A percentile compares a stretch with the other conserved stretches of the same genome.
phyloP scores from a whole-genome alignment of 2,329 filamentous ascomycete genomes.

The Albophoma yamanashiensis region DNA sequence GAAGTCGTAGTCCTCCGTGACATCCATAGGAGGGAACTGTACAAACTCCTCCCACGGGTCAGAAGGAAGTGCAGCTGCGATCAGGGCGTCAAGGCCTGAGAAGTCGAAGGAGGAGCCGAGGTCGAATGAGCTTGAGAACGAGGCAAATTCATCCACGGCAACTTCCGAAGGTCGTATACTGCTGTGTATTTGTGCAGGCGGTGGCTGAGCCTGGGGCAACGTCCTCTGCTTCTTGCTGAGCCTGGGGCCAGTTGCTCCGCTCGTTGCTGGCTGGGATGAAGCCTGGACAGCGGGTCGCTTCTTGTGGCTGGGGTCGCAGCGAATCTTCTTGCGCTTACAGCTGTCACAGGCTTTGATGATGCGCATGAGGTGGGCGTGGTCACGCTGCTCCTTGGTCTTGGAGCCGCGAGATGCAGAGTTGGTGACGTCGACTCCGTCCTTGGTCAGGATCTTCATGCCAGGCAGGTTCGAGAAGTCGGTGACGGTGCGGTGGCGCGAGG shows the following conservation, averaged over 20 bases:
- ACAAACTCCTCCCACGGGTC: constrained; percentile 37
- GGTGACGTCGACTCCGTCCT: constrained; percentile 52
- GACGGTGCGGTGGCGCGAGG: constrained; percentile 15
- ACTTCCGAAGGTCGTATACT: constrained; percentile 2
- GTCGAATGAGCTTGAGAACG: constrained; percentile 3
- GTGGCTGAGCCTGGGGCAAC: constrained; percentile 8
- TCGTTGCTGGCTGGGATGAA: constrained; percentile 13
- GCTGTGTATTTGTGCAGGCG: constrained; percentile 7
- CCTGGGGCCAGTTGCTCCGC: constrained; percentile 15
- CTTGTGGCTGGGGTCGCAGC: constrained; percentile 51
- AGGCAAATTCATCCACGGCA: background rate
- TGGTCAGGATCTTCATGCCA: constrained; percentile 58
- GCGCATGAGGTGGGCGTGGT: constrained; percentile 56
- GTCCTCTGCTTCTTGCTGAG: constrained; percentile 30
- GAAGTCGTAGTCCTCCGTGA: constrained; percentile 33
- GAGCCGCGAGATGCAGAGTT: constrained; percentile 50
- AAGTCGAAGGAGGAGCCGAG: constrained; percentile 11
- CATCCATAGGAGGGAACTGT: constrained; percentile 25
- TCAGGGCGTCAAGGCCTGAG: constrained; percentile 10
- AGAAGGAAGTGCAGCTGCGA: constrained; percentile 4
- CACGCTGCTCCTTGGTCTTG: constrained; percentile 58
- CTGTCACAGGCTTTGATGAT: constrained; percentile 57
- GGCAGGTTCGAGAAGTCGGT: constrained; percentile 43
- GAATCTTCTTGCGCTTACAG: constrained; percentile 53
- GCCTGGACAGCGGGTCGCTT: constrained; percentile 27